Evolutionary conservation across 805 yeast genomes (phyloP).

Genomic region (Sugiyamaella lignohabitans): DNA sequence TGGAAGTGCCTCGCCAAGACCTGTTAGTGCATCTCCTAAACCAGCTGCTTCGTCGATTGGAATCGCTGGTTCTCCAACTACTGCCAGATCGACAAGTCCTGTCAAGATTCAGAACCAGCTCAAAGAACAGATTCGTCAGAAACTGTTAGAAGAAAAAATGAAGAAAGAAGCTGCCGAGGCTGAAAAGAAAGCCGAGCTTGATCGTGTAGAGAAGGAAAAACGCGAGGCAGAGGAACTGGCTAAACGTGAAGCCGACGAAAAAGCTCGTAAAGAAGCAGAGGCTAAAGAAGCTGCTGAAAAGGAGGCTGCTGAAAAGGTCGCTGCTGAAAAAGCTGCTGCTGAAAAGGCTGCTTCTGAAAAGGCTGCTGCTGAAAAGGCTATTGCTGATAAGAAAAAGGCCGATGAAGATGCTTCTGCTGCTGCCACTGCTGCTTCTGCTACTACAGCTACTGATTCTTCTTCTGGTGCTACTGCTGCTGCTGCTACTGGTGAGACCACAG

Average conservation of each 20-base stretch:
- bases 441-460: slow-evolving; percentile 12
- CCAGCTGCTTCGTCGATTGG: slow-evolving; percentile 8
- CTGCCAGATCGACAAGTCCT: slow-evolving; percentile 2
- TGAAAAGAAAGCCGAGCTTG: neutral
- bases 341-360: slow-evolving; percentile 17
- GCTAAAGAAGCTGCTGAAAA: slow-evolving; percentile 17
- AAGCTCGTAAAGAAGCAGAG: slow-evolving; percentile 16
- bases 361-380: slow-evolving; percentile 12
- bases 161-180: slow-evolving; percentile 4
- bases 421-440: slow-evolving; percentile 8
- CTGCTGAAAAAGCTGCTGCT: slow-evolving; percentile 13
- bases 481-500: slow-evolving; percentile 11
- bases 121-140: slow-evolving; percentile 15
- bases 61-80: slow-evolving; percentile 1
- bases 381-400: slow-evolving; percentile 3
- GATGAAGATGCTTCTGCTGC: slow-evolving; percentile 15
- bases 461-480: slow-evolving; percentile 18
- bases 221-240: neutral
- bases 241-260: slow-evolving; percentile 10
- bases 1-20: slow-evolving; percentile 4
- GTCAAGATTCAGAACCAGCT: slow-evolving; percentile 14
- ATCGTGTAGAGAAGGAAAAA: slow-evolving; percentile 8
- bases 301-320: slow-evolving; percentile 6
- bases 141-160: slow-evolving; percentile 10
- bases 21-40: slow-evolving; percentile 5